Conservation (phyloP, 768 basidiomycete genomes). For the Tremella fuciformis region DNA sequence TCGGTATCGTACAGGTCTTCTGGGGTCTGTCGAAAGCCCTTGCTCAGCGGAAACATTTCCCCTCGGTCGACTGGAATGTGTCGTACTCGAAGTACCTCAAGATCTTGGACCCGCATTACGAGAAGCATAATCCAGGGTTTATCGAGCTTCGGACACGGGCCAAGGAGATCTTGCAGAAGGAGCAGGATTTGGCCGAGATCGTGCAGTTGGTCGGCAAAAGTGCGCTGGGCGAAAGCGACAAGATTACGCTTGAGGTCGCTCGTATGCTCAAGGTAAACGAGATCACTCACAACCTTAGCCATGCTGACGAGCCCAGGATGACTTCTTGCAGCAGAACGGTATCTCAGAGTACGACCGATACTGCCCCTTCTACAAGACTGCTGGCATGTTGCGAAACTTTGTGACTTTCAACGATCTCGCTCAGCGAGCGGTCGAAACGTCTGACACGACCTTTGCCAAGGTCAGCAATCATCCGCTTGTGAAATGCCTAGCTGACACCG, state of each 20-base stretch:
- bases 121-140: slow-evolving; percentile 80
- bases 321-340: slow-evolving; percentile 80
- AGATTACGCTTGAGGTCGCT: slow-evolving; percentile 96
- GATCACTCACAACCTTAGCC: slow-evolving; percentile 62
- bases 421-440: slow-evolving; percentile 74
- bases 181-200: slow-evolving; percentile 96
- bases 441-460: slow-evolving; percentile 58
- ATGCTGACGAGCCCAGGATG: slow-evolving; percentile 31
- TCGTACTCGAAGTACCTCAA: slow-evolving; percentile 99
- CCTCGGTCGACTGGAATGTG: slow-evolving; percentile 99
- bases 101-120: slow-evolving; percentile 88
- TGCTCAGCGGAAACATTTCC: slow-evolving; percentile 95
- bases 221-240: slow-evolving; percentile 93
- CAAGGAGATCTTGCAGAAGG: slow-evolving; percentile 97
- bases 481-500: background rate
- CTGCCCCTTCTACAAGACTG: slow-evolving; percentile 99
- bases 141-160: slow-evolving; percentile 85
- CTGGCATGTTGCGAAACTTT: slow-evolving; percentile 90
- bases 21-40: slow-evolving; percentile 99
- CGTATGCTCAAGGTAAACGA: slow-evolving; percentile 73
- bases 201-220: slow-evolving; percentile 99
- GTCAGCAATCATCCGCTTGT: slow-evolving; percentile 17
- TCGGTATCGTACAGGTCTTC: slow-evolving; percentile 98
- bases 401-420: slow-evolving; percentile 92
- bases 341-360: slow-evolving; percentile 96